phyloP scores from a whole-genome alignment of 352 stramenopile species.

The Phytophthora tentaculata region DNA sequence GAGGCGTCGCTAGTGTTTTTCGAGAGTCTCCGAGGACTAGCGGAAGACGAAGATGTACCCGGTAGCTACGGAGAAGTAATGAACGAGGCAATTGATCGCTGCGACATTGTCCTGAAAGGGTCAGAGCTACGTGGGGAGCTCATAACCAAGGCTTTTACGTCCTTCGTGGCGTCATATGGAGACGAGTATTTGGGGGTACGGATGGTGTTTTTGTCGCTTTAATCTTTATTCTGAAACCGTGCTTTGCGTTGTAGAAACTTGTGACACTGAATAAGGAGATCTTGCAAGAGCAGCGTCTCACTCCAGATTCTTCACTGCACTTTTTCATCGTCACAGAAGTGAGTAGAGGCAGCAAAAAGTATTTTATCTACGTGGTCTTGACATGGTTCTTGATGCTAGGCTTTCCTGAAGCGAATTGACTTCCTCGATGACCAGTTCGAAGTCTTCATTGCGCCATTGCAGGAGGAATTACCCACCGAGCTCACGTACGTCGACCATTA shows the following conservation, averaged over 20 bases:
- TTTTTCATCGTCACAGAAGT: slow-evolving; percentile 79
- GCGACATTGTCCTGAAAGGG: slow-evolving; percentile 70
- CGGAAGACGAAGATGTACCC: slow-evolving; percentile 49
- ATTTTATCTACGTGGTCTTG: background rate
- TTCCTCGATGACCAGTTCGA: slow-evolving; percentile 75
- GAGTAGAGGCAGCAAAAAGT: background rate
- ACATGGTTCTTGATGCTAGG: slow-evolving; percentile 26
- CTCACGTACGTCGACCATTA: slow-evolving; percentile 54
- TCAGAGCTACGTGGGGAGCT: slow-evolving; percentile 72
- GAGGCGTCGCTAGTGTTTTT: slow-evolving; percentile 57
- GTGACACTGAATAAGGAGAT: slow-evolving; percentile 56
- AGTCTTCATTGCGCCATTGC: slow-evolving; percentile 39
- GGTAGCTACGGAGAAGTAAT: slow-evolving; percentile 46
- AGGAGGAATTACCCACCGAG: slow-evolving; percentile 65
- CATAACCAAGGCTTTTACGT: slow-evolving; percentile 71
- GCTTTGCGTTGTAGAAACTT: slow-evolving; percentile 60
- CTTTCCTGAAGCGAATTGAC: slow-evolving; percentile 63
- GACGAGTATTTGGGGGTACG: slow-evolving; percentile 72
- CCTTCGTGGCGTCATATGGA: slow-evolving; percentile 60
- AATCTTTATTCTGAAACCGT: background rate
- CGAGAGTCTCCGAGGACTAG: slow-evolving; percentile 57
- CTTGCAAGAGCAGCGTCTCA: slow-evolving; percentile 71
- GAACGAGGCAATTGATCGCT: slow-evolving; percentile 54
- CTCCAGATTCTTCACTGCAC: slow-evolving; percentile 59
- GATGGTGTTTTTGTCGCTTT: background rate